These are phyloP conservation scores for Neopestalotiopsis sp. DNA, from an alignment of 2,329 filamentous ascomycete genomes.

Conservation along the genomic window DNA sequence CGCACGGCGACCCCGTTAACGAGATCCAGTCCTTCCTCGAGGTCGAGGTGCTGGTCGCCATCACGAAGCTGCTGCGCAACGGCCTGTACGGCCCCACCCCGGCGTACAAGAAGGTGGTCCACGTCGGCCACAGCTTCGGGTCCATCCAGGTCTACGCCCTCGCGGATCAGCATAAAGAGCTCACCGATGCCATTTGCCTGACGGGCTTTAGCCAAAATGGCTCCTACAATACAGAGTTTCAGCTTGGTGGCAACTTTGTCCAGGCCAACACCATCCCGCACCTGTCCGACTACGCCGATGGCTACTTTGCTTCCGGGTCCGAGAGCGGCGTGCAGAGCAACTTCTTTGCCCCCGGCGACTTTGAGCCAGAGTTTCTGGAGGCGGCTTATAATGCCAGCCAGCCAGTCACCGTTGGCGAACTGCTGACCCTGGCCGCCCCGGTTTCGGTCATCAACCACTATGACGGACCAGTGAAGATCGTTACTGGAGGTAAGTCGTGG, in stretches of 20 bases:
- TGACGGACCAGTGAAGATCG: constrained; percentile 58
- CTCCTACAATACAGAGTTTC: constrained; percentile 48
- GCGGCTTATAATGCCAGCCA: constrained; percentile 52
- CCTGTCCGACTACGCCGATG: constrained; percentile 44
- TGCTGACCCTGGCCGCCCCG: constrained; percentile 57
- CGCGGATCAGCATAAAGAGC: constrained; percentile 51
- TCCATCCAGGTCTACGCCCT: constrained; percentile 62
- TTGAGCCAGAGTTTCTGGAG: constrained; percentile 56
- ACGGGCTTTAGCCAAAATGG: constrained; percentile 61
- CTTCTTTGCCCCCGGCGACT: constrained; percentile 56
- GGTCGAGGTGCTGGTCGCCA: constrained; percentile 57
- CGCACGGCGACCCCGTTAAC: constrained; percentile 47
- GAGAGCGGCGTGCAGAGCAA: constrained; percentile 54
- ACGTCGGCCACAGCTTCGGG: constrained; percentile 70
- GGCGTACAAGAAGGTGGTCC: constrained; percentile 51
- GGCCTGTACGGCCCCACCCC: constrained; percentile 46
- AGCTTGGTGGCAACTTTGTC: constrained; percentile 51
- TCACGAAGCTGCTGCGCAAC: constrained; percentile 55
- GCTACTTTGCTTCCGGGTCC: constrained; percentile 56
- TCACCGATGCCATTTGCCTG: constrained; percentile 62
- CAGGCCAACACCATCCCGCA: constrained; percentile 40
- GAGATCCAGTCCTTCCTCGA: constrained; percentile 65
- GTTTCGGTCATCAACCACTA: constrained; percentile 41
- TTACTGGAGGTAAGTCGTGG: constrained; percentile 54
- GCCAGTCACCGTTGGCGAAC: constrained; percentile 61